Evolutionary conservation across 345 rosid genomes (phyloP).

Genomic region (Moricandia moricandioides): DNA sequence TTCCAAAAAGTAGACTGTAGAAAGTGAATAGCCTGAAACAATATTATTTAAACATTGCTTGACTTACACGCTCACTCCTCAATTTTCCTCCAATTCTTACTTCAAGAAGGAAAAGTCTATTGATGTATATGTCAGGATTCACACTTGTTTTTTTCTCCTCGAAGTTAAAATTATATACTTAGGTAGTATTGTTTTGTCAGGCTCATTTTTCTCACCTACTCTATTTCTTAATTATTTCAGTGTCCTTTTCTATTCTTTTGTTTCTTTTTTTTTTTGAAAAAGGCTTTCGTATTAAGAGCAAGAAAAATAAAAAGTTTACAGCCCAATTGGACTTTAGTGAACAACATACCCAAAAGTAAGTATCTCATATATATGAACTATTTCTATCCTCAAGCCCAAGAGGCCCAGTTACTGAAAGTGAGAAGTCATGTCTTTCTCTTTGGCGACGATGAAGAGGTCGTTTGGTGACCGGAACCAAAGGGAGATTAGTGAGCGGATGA

Average conservation of each 20-base stretch:
- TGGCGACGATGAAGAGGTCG: too few relatives aligned
- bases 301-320: too few relatives aligned
- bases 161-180: not conserved
- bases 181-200: conserved; percentile 1
- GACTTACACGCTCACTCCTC: conserved; percentile 32
- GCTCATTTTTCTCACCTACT: conserved; percentile 32
- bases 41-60: conserved; percentile 29
- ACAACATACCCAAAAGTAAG: too few relatives aligned
- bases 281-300: too few relatives aligned
- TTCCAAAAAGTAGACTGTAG: conserved; percentile 35
- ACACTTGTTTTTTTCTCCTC: conserved; percentile 30
- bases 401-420: too few relatives aligned
- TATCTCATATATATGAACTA: too few relatives aligned
- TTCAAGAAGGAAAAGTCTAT: conserved; percentile 37
- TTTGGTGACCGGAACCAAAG: too few relatives aligned
- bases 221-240: conserved; percentile 5
- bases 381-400: too few relatives aligned
- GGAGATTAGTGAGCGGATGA: too few relatives aligned
- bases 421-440: too few relatives aligned
- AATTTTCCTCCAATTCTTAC: conserved; percentile 28
- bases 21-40: conserved; percentile 24
- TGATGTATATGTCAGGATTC: conserved; percentile 37
- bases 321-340: too few relatives aligned
- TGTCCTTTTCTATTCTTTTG: conserved; percentile 4
- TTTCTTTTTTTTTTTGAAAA: too few relatives aligned